phyloP scores from a whole-genome alignment of 257 asterid genomes.

The Solanum pennellii region DNA sequence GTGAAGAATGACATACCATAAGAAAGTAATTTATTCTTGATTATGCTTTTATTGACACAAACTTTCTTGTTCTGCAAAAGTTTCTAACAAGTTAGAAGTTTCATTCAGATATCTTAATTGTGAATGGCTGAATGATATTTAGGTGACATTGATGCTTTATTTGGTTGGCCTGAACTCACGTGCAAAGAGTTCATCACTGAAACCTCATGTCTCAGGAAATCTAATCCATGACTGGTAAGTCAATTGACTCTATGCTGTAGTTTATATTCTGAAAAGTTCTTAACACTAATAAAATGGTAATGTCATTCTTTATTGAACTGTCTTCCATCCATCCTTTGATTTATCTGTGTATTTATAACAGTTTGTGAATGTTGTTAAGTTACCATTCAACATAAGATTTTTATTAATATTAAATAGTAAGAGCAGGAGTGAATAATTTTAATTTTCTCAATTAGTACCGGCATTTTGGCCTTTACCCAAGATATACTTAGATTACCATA shows the following conservation, averaged over 20 bases:
- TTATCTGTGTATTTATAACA: neutral
- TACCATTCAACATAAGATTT: neutral
- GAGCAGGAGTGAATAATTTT: neutral
- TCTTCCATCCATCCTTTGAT: neutral
- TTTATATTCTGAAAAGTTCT: neutral
- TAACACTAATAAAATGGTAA: neutral
- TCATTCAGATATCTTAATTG: neutral
- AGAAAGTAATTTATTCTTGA: neutral
- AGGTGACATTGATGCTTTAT: slow-evolving; percentile 68
- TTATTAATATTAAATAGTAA: neutral
- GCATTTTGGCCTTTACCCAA: neutral
- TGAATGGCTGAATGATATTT: neutral
- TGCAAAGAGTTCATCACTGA: slow-evolving; percentile 65
- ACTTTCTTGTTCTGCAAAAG: neutral
- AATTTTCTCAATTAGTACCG: neutral
- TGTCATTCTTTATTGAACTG: neutral
- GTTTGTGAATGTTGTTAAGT: neutral
- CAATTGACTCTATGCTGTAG: neutral
- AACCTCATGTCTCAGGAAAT: slow-evolving; percentile 74
- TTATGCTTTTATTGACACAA: neutral
- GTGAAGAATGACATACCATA: slow-evolving; percentile 8
- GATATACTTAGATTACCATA: neutral
- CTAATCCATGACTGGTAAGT: slow-evolving; percentile 83
- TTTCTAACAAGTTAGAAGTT: neutral
- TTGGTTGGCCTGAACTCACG: slow-evolving; percentile 56